A percentile compares a stretch with the other conserved stretches of the same genome.
Conservation (phyloP, 371 early-diverging fungal genomes). For the Mucor lusitanicus region DNA sequence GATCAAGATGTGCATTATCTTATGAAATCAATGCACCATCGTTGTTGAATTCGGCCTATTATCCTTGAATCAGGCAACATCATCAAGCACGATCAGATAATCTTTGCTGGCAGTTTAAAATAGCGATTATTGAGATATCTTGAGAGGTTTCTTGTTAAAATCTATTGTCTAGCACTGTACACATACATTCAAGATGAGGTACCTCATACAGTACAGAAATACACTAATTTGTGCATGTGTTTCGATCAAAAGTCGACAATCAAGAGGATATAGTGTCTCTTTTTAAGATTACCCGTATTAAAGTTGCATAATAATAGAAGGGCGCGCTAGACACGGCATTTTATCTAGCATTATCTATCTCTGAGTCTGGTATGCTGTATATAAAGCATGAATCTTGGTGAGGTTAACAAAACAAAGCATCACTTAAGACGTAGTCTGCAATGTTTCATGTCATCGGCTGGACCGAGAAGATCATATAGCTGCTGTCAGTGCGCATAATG, state of each 20-base stretch:
- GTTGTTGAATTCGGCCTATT: background rate
- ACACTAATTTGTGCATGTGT: no score
- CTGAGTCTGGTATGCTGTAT: background rate
- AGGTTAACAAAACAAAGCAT: background rate
- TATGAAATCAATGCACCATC: background rate
- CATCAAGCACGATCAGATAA: background rate
- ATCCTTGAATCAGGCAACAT: background rate
- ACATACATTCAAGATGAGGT: background rate
- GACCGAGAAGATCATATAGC: constrained; percentile 23
- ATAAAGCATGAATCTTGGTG: background rate
- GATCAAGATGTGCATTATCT: background rate
- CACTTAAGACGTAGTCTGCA: background rate
- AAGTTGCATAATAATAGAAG: background rate
- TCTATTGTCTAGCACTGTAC: background rate
- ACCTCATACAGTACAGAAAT: background rate
- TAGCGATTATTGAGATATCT: background rate
- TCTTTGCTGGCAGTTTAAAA: background rate
- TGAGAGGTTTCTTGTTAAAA: background rate
- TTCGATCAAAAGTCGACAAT: no score
- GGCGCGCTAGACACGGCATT: background rate
- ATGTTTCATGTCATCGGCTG: constrained; percentile 27
- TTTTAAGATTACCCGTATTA: background rate
- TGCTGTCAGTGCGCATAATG: constrained; percentile 38
- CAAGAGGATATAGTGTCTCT: no score
- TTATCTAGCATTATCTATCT: background rate